Evolutionary conservation across 2,329 filamentous ascomycete genomes (phyloP).

Genomic region (Aaosphaeria pasadenensis): DNA sequence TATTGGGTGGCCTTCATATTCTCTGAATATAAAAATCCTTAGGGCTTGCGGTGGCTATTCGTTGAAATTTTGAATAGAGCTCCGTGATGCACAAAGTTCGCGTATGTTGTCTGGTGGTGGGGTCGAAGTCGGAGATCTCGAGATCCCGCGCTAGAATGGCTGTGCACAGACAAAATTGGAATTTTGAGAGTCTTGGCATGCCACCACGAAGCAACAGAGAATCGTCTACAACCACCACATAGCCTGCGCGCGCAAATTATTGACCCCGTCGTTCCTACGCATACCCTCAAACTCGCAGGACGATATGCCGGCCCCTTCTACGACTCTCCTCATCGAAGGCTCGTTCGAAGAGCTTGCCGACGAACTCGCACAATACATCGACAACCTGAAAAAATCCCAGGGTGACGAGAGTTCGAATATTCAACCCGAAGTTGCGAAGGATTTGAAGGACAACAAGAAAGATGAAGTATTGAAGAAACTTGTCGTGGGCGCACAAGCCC

Average conservation of each 20-base stretch:
- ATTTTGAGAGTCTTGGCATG: slow-evolving; percentile 31
- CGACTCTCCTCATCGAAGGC: slow-evolving; percentile 77
- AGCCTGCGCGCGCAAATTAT: slow-evolving; percentile 7
- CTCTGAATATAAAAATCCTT: too few relatives aligned
- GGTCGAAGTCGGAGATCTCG: too few relatives aligned
- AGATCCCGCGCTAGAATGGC: background rate
- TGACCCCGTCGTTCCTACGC: slow-evolving; percentile 13
- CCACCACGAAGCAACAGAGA: slow-evolving; percentile 18
- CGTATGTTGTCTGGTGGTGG: too few relatives aligned
- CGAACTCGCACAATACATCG: slow-evolving; percentile 93
- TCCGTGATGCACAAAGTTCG: too few relatives aligned
- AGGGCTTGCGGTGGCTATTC: too few relatives aligned
- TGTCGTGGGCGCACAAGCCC: slow-evolving; percentile 70
- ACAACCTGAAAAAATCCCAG: slow-evolving; percentile 67
- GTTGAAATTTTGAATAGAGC: too few relatives aligned
- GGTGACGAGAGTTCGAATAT: slow-evolving; percentile 53
- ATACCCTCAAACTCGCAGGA: slow-evolving; percentile 15
- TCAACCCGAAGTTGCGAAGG: slow-evolving; percentile 64
- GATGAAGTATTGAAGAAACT: slow-evolving; percentile 88
- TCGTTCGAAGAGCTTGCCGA: slow-evolving; percentile 87
- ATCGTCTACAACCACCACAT: slow-evolving; percentile 16
- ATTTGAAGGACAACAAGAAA: slow-evolving; percentile 66
- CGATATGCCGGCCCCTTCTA: slow-evolving; percentile 59
- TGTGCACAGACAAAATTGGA: slow-evolving; percentile 9
- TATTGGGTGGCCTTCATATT: too few relatives aligned